These are phyloP conservation scores for Combretum micranthum DNA, from an alignment of 345 rosid species.

Conservation along the genomic window DNA sequence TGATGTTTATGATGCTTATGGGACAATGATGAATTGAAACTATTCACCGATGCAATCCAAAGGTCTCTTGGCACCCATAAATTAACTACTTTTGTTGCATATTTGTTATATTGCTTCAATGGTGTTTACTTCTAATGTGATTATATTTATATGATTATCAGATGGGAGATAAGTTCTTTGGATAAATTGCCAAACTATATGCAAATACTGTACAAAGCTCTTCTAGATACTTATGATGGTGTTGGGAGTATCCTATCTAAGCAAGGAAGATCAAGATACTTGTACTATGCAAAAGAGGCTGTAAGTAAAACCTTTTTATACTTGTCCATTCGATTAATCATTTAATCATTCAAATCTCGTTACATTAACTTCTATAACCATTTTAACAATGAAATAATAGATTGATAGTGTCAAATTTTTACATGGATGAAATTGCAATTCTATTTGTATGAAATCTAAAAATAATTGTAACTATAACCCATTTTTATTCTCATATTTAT, in stretches of 20 bases:
- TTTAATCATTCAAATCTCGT: background rate
- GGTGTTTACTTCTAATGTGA: no score
- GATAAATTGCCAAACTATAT: conserved; percentile 7
- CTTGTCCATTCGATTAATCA: background rate
- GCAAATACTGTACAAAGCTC: background rate
- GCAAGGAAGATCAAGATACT: conserved; percentile 2
- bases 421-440: no score
- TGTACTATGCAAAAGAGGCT: background rate
- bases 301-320: background rate
- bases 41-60: background rate
- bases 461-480: no score
- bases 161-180: conserved; percentile 3
- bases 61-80: background rate
- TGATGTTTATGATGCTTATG: conserved; percentile 7
- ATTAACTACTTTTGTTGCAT: no score
- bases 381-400: background rate
- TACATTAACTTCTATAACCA: no score
- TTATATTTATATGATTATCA: background rate
- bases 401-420: no score
- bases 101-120: no score
- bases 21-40: conserved; percentile 3
- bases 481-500: background rate
- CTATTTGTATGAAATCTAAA: no score
- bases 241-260: background rate
- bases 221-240: background rate